These are phyloP conservation scores for Mycena galopus DNA, from an alignment of 768 basidiomycete genomes.

Conservation along the genomic window DNA sequence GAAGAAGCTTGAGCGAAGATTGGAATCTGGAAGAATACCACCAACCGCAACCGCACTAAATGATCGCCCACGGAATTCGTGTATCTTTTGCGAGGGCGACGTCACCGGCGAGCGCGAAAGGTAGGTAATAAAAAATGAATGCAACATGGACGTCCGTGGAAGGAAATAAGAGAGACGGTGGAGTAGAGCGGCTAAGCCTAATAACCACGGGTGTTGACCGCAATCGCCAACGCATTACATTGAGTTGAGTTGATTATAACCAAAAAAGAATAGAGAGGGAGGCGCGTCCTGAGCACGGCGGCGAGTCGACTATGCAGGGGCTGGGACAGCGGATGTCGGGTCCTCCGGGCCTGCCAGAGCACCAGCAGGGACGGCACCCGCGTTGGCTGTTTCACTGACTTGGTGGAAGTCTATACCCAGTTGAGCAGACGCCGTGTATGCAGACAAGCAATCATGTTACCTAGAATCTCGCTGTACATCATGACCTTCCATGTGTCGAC, in stretches of 20 bases:
- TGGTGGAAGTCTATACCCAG: conserved; percentile 79
- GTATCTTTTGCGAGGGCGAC: neutral
- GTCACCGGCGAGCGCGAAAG: neutral
- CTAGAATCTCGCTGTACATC: conserved; percentile 99
- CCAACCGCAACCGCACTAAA: conserved; percentile 10
- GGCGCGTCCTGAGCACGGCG: neutral
- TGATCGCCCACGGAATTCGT: neutral
- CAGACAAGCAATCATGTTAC: conserved; percentile 53
- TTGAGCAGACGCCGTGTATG: neutral
- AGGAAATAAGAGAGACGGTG: conserved; percentile 1
- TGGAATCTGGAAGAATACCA: too few species aligned
- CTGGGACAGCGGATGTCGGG: conserved; percentile 36
- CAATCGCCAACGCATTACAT: conserved; percentile 31
- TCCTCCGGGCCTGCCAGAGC: conserved; percentile 77
- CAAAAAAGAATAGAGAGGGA: conserved; percentile 9
- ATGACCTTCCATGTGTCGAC: conserved; percentile 99
- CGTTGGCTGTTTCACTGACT: conserved; percentile 67
- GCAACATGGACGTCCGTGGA: conserved; percentile 25
- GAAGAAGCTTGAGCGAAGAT: neutral
- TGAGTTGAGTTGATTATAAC: conserved; percentile 30
- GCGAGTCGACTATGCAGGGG: conserved; percentile 39
- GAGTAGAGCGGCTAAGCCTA: conserved; percentile 22
- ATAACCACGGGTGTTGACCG: conserved; percentile 23
- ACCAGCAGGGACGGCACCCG: conserved; percentile 70
- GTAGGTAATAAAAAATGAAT: neutral